phyloP scores from a whole-genome alignment of 2,329 filamentous ascomycete species.

The Hypoxylon sp. region DNA sequence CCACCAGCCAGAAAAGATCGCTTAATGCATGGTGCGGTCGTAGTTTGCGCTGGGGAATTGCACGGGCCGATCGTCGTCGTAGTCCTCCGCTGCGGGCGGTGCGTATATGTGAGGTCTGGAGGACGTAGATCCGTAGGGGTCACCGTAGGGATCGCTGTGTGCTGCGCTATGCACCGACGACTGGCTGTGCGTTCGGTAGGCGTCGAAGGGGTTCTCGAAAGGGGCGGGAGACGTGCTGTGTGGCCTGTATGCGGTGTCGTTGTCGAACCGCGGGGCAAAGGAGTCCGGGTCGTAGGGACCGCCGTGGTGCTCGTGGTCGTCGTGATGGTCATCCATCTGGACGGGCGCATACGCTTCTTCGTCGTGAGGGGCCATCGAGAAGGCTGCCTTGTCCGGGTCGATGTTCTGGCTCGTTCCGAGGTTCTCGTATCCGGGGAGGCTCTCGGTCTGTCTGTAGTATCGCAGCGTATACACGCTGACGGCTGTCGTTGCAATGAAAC shows the following conservation, averaged over 20 bases:
- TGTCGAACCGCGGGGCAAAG: slow-evolving; percentile 58
- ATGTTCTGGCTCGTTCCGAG: slow-evolving; percentile 62
- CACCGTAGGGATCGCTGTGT: slow-evolving; percentile 42
- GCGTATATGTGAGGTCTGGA: slow-evolving; percentile 52
- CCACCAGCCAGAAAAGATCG: slow-evolving; percentile 16
- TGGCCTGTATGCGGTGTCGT: slow-evolving; percentile 62
- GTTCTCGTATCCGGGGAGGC: slow-evolving; percentile 70
- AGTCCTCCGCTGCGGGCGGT: slow-evolving; percentile 57
- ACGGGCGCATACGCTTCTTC: slow-evolving; percentile 74
- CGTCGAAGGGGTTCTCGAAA: slow-evolving; percentile 54
- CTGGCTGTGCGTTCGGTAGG: slow-evolving; percentile 57
- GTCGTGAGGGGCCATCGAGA: slow-evolving; percentile 74
- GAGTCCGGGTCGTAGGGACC: slow-evolving; percentile 51
- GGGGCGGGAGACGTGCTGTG: slow-evolving; percentile 50
- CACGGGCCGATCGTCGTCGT: slow-evolving; percentile 60
- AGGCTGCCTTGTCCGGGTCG: slow-evolving; percentile 76
- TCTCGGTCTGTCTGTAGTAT: slow-evolving; percentile 72
- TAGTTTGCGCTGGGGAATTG: slow-evolving; percentile 70
- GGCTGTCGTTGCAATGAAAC: slow-evolving; percentile 65
- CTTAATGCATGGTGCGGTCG: slow-evolving; percentile 60
- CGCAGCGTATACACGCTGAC: slow-evolving; percentile 70
- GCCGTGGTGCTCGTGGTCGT: slow-evolving; percentile 54
- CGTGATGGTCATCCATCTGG: slow-evolving; percentile 65
- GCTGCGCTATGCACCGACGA: slow-evolving; percentile 43
- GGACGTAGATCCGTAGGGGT: slow-evolving; percentile 46